Percentiles rank a stretch among this genome's conserved stretches.
These are phyloP conservation scores for Lophiotrema nucula DNA, from an alignment of 495 filamentous ascomycete genomes.

Conservation along the genomic window DNA sequence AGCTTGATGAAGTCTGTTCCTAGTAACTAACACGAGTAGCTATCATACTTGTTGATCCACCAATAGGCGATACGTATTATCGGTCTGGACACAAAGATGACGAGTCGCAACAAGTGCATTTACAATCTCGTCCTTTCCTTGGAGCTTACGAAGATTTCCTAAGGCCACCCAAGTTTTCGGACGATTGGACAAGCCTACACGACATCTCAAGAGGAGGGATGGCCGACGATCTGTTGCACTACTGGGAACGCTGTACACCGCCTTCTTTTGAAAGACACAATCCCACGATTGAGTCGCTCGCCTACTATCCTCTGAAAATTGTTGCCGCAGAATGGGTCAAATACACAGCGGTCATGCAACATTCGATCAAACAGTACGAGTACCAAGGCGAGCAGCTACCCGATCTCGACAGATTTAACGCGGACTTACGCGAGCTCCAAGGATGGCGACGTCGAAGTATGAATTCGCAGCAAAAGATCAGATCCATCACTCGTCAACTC, in stretches of 20 bases:
- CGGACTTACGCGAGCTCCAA: slow-evolving; percentile 6
- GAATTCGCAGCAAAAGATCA: slow-evolving; percentile 2
- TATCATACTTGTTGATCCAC: slow-evolving; percentile 23
- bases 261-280: slow-evolving; percentile 1
- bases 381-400: slow-evolving; percentile 2
- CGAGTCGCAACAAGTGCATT: too few species aligned
- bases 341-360: slow-evolving; percentile 18
- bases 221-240: slow-evolving; percentile 3
- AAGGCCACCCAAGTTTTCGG: neutral
- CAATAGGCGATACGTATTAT: slow-evolving; percentile 1
- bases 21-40: neutral
- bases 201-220: neutral
- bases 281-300: slow-evolving; percentile 1
- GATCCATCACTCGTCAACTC: neutral
- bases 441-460: slow-evolving; percentile 9
- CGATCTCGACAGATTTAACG: slow-evolving; percentile 7
- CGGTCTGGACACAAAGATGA: neutral
- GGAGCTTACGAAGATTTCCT: slow-evolving; percentile 21
- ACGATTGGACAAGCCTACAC: too few species aligned
- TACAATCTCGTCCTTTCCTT: neutral
- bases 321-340: slow-evolving; percentile 29
- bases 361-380: slow-evolving; percentile 15
- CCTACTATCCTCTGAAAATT: slow-evolving; percentile 20
- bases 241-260: slow-evolving; percentile 2
- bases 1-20: too few species aligned